These are phyloP conservation scores for Penicillium ucsense DNA, from an alignment of 495 filamentous ascomycete species.

Conservation along the genomic window DNA sequence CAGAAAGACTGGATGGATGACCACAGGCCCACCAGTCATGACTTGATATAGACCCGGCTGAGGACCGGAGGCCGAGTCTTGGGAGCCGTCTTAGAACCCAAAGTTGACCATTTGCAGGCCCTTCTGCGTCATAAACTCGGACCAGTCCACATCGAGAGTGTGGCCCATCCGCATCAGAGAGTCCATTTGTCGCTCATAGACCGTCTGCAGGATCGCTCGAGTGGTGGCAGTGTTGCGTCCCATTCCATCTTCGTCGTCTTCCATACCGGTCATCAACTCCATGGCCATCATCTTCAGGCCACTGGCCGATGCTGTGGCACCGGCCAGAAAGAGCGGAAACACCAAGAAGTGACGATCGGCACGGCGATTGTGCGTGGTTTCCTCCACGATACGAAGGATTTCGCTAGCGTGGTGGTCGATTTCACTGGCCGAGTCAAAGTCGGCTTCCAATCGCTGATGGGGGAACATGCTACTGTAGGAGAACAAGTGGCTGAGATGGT, in stretches of 20 bases:
- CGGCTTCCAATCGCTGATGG: slow-evolving; percentile 31
- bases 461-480: slow-evolving; percentile 43
- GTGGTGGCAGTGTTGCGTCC: slow-evolving; percentile 40
- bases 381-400: slow-evolving; percentile 37
- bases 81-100: slow-evolving; percentile 1
- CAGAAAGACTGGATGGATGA: too few species aligned
- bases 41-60: too few species aligned
- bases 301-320: slow-evolving; percentile 31
- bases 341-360: slow-evolving; percentile 39
- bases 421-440: slow-evolving; percentile 23
- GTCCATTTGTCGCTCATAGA: slow-evolving; percentile 41
- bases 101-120: slow-evolving; percentile 37
- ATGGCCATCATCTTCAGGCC: slow-evolving; percentile 41
- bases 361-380: slow-evolving; percentile 15
- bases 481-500: slow-evolving; percentile 41
- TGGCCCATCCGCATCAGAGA: slow-evolving; percentile 26
- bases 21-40: too few species aligned
- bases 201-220: slow-evolving; percentile 36
- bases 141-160: slow-evolving; percentile 36
- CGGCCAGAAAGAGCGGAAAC: slow-evolving; percentile 50
- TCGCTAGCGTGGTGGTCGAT: slow-evolving; percentile 32
- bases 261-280: slow-evolving; percentile 39
- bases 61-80: too few species aligned
- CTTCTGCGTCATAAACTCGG: slow-evolving; percentile 32
- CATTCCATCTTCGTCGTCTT: slow-evolving; percentile 36